A percentile compares a stretch with the other conserved stretches of the same genome.
Conservation (phyloP, 306 rosid genomes). For the Cyamopsis tetragonoloba region DNA sequence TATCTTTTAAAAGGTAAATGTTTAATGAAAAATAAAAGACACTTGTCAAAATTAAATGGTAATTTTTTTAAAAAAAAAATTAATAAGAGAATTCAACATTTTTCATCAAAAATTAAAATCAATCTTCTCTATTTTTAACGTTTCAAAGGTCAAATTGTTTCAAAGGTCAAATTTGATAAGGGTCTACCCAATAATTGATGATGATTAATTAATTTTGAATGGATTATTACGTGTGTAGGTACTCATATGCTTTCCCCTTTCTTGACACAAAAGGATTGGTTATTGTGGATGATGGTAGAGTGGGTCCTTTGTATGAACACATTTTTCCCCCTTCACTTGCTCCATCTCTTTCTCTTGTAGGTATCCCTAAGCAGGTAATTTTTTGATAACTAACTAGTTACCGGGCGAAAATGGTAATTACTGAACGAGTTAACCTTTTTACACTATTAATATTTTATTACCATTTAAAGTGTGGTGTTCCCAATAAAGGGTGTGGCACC, state of each 20-base stretch:
- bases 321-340: slow-evolving; percentile 82
- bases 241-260: slow-evolving; percentile 67
- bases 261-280: slow-evolving; percentile 80
- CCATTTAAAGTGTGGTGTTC: no score
- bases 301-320: slow-evolving; percentile 81
- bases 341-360: slow-evolving; percentile 69
- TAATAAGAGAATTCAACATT: no score
- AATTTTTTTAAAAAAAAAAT: no score
- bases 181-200: background rate
- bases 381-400: no score
- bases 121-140: background rate
- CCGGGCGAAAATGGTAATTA: no score
- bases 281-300: slow-evolving; percentile 68
- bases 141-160: background rate
- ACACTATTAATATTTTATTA: no score
- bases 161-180: background rate
- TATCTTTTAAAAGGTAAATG: no score
- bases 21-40: no score
- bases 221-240: slow-evolving; percentile 38
- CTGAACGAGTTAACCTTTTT: no score
- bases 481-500: no score
- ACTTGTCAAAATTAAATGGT: no score
- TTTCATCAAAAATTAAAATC: background rate
- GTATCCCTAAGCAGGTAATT: slow-evolving; percentile 63
- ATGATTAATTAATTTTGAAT: background rate